These are phyloP conservation scores for Pseudogymnoascus destructans DNA, from an alignment of 2,329 filamentous ascomycete species.

Conservation along the genomic window DNA sequence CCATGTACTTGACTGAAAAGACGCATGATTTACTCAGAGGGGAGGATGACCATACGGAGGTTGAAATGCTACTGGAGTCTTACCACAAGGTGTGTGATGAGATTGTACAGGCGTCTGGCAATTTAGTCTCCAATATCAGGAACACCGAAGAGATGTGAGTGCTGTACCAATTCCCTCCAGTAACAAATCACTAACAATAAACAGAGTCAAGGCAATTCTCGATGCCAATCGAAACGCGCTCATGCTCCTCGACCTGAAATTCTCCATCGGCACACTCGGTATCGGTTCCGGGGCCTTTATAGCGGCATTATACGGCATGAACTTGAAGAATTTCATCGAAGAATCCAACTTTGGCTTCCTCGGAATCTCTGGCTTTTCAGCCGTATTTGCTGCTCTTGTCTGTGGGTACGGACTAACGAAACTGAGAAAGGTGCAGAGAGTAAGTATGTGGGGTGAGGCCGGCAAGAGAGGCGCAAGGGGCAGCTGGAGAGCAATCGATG, in stretches of 20 bases:
- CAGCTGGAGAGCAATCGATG: constrained; percentile 16
- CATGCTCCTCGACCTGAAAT: constrained; percentile 94
- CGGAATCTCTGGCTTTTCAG: constrained; percentile 57
- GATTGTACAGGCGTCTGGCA: constrained; percentile 89
- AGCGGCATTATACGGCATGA: constrained; percentile 99
- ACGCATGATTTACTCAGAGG: constrained; percentile 56
- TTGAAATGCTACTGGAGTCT: constrained; percentile 91
- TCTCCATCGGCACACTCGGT: constrained; percentile 89
- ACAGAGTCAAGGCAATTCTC: constrained; percentile 83
- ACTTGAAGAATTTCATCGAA: constrained; percentile 96
- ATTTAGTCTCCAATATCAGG: constrained; percentile 83
- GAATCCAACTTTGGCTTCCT: constrained; percentile 80
- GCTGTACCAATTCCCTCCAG: neutral
- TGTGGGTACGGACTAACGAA: constrained; percentile 75
- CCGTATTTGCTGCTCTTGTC: constrained; percentile 60
- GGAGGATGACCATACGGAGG: constrained; percentile 84
- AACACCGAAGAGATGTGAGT: constrained; percentile 97
- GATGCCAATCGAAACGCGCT: constrained; percentile 96
- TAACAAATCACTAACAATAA: constrained; percentile 12
- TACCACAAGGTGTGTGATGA: constrained; percentile 98
- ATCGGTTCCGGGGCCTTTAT: constrained; percentile 89
- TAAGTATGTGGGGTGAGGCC: constrained; percentile 56
- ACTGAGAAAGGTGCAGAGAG: constrained; percentile 71
- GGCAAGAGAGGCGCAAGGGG: constrained; percentile 19
- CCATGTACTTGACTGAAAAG: constrained; percentile 94